Evolutionary conservation across 2,329 filamentous ascomycete genomes (phyloP).

Genomic region (Colletotrichum siamense): DNA sequence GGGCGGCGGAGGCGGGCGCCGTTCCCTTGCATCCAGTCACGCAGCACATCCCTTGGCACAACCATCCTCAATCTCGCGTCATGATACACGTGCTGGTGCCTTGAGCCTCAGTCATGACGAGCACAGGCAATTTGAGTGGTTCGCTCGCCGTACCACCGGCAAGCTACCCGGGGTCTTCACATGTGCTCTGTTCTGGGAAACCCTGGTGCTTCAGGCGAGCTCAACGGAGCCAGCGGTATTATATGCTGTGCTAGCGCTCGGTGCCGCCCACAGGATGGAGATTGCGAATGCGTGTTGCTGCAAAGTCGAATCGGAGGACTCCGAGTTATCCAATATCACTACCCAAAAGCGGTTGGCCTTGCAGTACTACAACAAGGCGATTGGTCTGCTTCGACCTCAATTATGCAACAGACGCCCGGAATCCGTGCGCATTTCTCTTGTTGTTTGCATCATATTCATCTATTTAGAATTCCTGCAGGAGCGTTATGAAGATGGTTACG

Average conservation of each 20-base stretch:
- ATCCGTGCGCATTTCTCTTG: background rate
- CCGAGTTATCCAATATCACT: background rate
- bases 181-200: background rate
- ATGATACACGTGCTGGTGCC: background rate
- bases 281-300: background rate
- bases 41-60: background rate
- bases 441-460: background rate
- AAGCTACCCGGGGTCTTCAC: background rate
- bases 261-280: background rate
- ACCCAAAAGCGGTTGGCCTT: fast-evolving
- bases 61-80: background rate
- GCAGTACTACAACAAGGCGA: background rate
- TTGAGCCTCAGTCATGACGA: background rate
- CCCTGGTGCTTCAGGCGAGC: background rate
- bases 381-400: background rate
- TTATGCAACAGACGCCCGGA: background rate
- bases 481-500: background rate
- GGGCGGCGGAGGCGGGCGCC: too few relatives aligned
- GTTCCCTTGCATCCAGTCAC: background rate
- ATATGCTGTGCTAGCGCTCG: background rate
- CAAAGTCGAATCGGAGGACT: background rate
- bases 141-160: background rate
- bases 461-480: background rate
- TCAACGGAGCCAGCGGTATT: background rate
- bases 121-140: background rate